A percentile compares a stretch with the other conserved stretches of the same genome.
Conservation (phyloP, 2,329 filamentous ascomycete species). For the Epichloe sp. region DNA sequence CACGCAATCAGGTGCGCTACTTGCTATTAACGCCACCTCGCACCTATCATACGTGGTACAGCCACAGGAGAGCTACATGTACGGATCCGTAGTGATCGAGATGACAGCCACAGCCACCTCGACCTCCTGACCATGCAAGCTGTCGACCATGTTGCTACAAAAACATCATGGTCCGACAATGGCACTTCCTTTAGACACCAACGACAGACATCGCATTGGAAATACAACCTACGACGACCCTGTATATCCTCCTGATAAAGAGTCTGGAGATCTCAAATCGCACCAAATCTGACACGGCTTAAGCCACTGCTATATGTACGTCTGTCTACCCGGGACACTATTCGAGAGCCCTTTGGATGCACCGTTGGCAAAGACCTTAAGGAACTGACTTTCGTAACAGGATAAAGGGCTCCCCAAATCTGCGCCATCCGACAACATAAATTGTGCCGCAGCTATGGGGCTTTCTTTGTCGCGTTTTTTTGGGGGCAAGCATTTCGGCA, state of each 20-base stretch:
- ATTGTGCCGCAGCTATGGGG: slow-evolving; percentile 23
- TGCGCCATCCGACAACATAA: background rate
- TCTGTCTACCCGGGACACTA: background rate
- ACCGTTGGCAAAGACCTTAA: background rate
- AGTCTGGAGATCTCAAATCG: background rate
- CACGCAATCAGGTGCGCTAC: background rate
- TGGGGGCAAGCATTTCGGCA: slow-evolving; percentile 36
- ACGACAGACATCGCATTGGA: background rate
- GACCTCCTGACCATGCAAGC: background rate
- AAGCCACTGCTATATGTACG: background rate
- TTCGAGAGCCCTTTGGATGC: background rate
- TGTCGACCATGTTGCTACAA: background rate
- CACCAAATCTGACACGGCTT: background rate
- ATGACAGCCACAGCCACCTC: background rate
- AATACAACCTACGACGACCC: background rate
- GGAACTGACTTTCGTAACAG: background rate
- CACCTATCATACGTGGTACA: background rate
- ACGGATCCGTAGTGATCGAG: background rate
- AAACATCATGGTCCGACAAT: background rate
- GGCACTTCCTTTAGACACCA: background rate
- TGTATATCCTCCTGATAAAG: background rate
- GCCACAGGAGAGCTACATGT: background rate
- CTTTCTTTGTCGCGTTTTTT: slow-evolving; percentile 34
- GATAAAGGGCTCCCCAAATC: background rate
- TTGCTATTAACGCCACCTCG: background rate